Evolutionary conservation across 2,329 filamentous ascomycete genomes (phyloP).

Genomic region (Lachnellula arida): DNA sequence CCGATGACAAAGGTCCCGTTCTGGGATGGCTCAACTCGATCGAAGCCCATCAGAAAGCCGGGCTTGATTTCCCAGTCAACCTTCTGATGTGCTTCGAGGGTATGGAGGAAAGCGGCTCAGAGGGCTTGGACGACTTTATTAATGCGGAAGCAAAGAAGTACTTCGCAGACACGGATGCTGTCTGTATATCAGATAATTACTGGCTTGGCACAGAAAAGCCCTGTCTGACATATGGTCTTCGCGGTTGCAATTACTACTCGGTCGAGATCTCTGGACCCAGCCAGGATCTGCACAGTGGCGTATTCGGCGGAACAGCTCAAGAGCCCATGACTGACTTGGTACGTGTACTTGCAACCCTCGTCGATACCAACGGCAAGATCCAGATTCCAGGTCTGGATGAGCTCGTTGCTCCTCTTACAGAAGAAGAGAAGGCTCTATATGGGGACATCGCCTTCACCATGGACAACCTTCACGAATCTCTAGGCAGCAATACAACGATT

Average conservation of each 20-base stretch:
- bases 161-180: conserved; percentile 92
- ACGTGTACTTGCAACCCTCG: conserved; percentile 73
- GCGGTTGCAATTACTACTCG: conserved; percentile 97
- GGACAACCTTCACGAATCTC: conserved; percentile 87
- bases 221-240: conserved; percentile 93
- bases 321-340: conserved; percentile 98
- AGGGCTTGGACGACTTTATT: conserved; percentile 94
- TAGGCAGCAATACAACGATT: conserved; percentile 85
- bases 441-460: conserved; percentile 89
- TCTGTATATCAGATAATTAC: conserved; percentile 99
- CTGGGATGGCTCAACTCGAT: conserved; percentile 98
- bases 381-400: conserved; percentile 90
- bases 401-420: conserved; percentile 82
- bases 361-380: conserved; percentile 89
- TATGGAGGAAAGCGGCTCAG: conserved; percentile 98
- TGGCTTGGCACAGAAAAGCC: conserved; percentile 99
- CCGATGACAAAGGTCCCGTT: conserved; percentile 96
- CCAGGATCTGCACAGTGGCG: conserved; percentile 91
- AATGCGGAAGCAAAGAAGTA: conserved; percentile 84
- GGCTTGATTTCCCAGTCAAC: conserved; percentile 93
- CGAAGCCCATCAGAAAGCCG: conserved; percentile 93
- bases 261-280: conserved; percentile 86
- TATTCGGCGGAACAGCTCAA: conserved; percentile 93
- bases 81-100: conserved; percentile 99
- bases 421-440: conserved; percentile 86